These are phyloP conservation scores for Inosperma sp. DNA, from an alignment of 768 basidiomycete species.

Conservation along the genomic window DNA sequence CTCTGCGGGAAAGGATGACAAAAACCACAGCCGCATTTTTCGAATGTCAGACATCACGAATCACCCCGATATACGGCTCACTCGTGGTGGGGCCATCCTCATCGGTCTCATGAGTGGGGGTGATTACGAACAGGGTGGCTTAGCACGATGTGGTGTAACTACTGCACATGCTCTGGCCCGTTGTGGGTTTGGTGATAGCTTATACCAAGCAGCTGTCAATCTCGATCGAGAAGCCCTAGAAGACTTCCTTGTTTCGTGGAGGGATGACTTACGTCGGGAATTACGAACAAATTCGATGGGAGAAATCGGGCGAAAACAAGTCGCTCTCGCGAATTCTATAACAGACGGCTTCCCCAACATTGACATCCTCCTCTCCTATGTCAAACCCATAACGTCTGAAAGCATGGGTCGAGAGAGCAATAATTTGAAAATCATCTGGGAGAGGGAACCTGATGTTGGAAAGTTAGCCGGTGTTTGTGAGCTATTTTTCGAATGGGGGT, in stretches of 20 bases:
- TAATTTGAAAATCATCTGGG: conserved; percentile 39
- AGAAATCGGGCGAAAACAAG: conserved; percentile 58
- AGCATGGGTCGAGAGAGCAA: conserved; percentile 41
- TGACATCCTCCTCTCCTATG: conserved; percentile 73
- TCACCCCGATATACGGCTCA: conserved; percentile 42
- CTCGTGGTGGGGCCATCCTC: conserved; percentile 74
- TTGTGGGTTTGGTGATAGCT: conserved; percentile 73
- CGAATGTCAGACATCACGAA: conserved; percentile 35
- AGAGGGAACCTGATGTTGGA: conserved; percentile 62
- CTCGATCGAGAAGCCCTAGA: conserved; percentile 42
- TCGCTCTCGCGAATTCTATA: conserved; percentile 58
- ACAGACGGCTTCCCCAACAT: conserved; percentile 67
- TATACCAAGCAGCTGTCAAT: conserved; percentile 55
- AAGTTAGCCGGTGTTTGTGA: conserved; percentile 79
- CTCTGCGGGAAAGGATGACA: conserved; percentile 64
- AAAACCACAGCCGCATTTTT: conserved; percentile 58
- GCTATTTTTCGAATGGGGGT: conserved; percentile 89
- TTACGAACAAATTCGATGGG: conserved; percentile 65
- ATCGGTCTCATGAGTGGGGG: conserved; percentile 86
- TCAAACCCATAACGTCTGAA: conserved; percentile 71
- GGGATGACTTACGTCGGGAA: conserved; percentile 55
- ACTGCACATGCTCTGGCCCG: conserved; percentile 76
- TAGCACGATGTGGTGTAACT: conserved; percentile 61
- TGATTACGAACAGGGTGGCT: conserved; percentile 76
- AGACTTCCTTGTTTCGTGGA: conserved; percentile 59